Evolutionary conservation across 176 grass and related monocot species (phyloP), one percentile per base, ranked within the genome.

Genomic region (Triticum urartu): DNA sequence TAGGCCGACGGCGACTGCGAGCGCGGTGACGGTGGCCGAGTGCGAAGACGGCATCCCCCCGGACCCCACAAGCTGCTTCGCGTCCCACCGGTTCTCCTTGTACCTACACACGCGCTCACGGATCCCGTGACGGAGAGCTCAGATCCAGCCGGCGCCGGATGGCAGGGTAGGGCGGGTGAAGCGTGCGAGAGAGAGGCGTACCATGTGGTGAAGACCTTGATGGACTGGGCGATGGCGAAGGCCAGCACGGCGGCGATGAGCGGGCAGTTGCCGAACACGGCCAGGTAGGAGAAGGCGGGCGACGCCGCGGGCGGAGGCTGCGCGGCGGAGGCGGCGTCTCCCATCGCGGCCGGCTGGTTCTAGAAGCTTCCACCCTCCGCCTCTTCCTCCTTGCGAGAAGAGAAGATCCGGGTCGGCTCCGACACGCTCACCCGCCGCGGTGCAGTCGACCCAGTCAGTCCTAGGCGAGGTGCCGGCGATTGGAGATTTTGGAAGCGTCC

Each of bases 131-230:
- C 6, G 8, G 67, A 18, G 45, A 80, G 79, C 84, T 77, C 86
- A 84, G 83, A 94, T 81, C 89, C 62, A 74, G 4, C 38, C 1
- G 15, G 25, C n/a, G 54, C 35, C 13, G n/a, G 66, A 40, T 6
- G 38, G 11, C 28, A 3, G 32, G 11, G 25, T 42, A 24, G 12
- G 18, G 18, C 10, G n/a, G 1, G 63, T 9, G 4, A 47, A 24
- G n/a, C 2, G 72, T 0, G 72, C 0, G 25, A 7, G 40, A 5
- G 73, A 54, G 26, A 21, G 47, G 45, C 89, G 72, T 87, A 97
- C 94, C 94, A 97, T n/a, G 94, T 94, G 72, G 94, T 97, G 77
- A 97, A 67, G 56, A 97, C 91, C 90, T 97, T 97, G 70, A 94
- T 97, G 40, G 28, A 79, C 80, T 94, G 94, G 18, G 92, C 90